Evolutionary conservation across 805 yeast genomes (phyloP).

Genomic region (Cyberlindnera mycetangii): DNA sequence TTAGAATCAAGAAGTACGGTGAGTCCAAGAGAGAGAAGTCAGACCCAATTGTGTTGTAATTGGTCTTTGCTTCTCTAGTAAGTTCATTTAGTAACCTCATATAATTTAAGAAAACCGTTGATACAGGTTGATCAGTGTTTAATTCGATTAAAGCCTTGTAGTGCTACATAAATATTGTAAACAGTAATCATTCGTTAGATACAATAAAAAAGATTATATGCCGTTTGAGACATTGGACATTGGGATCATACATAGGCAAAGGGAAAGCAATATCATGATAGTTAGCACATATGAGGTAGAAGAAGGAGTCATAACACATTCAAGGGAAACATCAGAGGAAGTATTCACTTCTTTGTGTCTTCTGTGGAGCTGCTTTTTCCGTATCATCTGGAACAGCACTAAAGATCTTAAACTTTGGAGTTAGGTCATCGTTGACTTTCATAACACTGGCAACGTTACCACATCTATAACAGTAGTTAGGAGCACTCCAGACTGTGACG

Average conservation of each 20-base stretch:
- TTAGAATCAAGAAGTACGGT: slow-evolving; percentile 97
- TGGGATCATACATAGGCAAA: no score
- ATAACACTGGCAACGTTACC: slow-evolving; percentile 98
- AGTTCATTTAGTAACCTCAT: no score
- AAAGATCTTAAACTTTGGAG: slow-evolving; percentile 89
- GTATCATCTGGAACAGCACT: slow-evolving; percentile 90
- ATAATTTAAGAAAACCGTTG: background rate
- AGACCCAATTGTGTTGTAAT: slow-evolving; percentile 38
- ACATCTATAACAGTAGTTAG: slow-evolving; percentile 95
- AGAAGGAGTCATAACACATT: background rate
- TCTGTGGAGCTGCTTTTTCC: slow-evolving; percentile 32
- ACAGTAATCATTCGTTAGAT: background rate
- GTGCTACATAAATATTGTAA: background rate
- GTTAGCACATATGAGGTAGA: no score
- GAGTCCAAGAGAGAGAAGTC: slow-evolving; percentile 87
- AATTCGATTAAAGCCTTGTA: background rate
- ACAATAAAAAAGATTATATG: no score
- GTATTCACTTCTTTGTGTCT: slow-evolving; percentile 34
- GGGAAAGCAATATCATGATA: no score
- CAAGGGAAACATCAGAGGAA: slow-evolving; percentile 22
- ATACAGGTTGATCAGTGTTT: background rate
- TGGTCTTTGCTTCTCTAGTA: background rate
- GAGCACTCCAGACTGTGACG: slow-evolving; percentile 98
- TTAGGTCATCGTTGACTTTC: slow-evolving; percentile 86
- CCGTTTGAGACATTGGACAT: no score